Base-by-base conservation (phyloP, 2,329 filamentous ascomycete genomes). In the Neonectria hederae region DNA sequence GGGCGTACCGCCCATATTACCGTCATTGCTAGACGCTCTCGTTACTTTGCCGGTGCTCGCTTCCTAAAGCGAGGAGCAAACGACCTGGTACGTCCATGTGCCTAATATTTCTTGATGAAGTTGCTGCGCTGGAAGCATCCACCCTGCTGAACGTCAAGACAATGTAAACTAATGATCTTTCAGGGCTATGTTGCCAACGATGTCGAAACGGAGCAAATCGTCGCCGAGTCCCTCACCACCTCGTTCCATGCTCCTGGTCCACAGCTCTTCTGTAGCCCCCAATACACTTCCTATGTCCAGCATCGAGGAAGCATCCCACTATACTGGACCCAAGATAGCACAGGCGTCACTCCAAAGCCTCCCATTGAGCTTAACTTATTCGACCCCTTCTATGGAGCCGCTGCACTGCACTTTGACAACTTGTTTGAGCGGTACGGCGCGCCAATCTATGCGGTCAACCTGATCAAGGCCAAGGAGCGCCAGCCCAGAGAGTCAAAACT, bases 171-270 rank as follows among this genome's bases (percentile, higher is more conserved):
- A 13, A 71, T 24, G 46, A 1, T 40, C 8, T n/a, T 13, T 2
- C 49, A 84, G 76, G 95, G 96, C 14, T 97, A 97, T 76, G 96
- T 99, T 59, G 97, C 96, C 56, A 99, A 99, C 75, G 97, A 99
- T 78, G 96, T 99, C 24, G 97, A 99, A 80, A 98, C 96, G 1
- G 96, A 99, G 79, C 96, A 99, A 77, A 97, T 99, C 65, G 94
- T 99, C 5, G 96, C 94, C 0, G 96, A 99, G 76, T 93, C 94
- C 72, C 83, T 95, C 54, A 97, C 94, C 0, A 99, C 96, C 0
- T 97, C 96, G 0, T 97, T 99, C 72, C 96, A 99, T 80, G 91
- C 92, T 3, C 93, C 96, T 5, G 95, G 94, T 0, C 92, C 92
- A 3, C 89, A 88, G 53, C 86, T 97, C 11, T 97, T 93, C 76